Evolutionary conservation across 768 basidiomycete genomes (phyloP).

Genomic region (Agrocybe chaxingu): DNA sequence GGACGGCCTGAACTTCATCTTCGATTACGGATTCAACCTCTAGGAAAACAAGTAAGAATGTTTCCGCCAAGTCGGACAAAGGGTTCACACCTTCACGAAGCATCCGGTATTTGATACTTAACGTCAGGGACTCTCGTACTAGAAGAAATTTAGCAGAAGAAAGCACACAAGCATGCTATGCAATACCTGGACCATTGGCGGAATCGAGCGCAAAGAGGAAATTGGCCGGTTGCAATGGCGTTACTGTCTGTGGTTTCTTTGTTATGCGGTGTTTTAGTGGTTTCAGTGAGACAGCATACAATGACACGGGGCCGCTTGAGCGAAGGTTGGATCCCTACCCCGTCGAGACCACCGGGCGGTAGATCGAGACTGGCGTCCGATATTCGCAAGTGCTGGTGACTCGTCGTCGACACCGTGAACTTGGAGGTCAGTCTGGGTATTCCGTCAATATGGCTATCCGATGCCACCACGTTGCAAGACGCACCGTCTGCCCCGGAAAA

Average conservation of each 20-base stretch:
- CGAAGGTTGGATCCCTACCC: conserved; percentile 51
- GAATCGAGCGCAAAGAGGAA: conserved; percentile 82
- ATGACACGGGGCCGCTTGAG: conserved; percentile 43
- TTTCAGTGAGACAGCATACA: conserved; percentile 30
- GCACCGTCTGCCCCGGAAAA: conserved; percentile 88
- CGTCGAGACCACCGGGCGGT: conserved; percentile 39
- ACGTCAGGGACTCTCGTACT: conserved; percentile 62
- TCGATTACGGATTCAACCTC: conserved; percentile 69
- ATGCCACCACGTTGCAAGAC: conserved; percentile 8
- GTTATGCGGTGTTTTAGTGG: background rate
- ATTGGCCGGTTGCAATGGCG: conserved; percentile 70
- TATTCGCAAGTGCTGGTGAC: conserved; percentile 77
- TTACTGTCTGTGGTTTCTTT: conserved; percentile 55
- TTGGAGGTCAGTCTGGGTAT: conserved; percentile 75
- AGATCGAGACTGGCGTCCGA: conserved; percentile 52
- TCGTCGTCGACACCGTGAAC: conserved; percentile 85
- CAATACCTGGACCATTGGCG: conserved; percentile 52
- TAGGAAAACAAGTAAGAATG: conserved; percentile 22
- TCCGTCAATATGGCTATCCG: conserved; percentile 1
- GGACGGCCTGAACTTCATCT: conserved; percentile 38
- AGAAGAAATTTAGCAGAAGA: conserved; percentile 9
- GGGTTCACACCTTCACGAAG: conserved; percentile 68
- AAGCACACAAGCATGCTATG: background rate
- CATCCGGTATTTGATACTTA: conserved; percentile 75
- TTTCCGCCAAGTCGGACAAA: background rate